A percentile compares a stretch with the other conserved stretches of the same genome.
Evolutionary conservation across 2,329 filamentous ascomycete species (phyloP).

Genomic region (Fusarium armeniacum): DNA sequence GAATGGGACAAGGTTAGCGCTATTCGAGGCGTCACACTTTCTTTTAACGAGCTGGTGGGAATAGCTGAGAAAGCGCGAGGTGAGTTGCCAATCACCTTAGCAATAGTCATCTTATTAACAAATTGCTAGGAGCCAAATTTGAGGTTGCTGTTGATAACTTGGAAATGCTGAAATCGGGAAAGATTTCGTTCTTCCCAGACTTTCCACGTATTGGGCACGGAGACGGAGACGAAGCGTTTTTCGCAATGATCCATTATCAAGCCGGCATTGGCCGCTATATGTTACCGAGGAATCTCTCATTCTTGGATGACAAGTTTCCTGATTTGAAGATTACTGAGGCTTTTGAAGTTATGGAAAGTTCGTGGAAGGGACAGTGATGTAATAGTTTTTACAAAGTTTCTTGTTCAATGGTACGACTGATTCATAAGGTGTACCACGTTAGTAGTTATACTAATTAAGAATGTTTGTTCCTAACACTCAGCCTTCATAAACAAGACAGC

Average conservation of each 20-base stretch:
- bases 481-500: rapidly evolving
- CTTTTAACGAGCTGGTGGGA: slow-evolving; percentile 32
- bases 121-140: slow-evolving; percentile 26
- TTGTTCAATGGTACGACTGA: rapidly evolving
- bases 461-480: background rate
- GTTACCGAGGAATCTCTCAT: slow-evolving; percentile 6
- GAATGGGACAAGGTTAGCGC: slow-evolving; percentile 29
- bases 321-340: slow-evolving; percentile 29
- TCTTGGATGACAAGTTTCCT: slow-evolving; percentile 30
- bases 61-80: slow-evolving; percentile 35
- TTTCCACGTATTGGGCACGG: slow-evolving; percentile 40
- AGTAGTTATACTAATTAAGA: background rate
- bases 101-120: rapidly evolving
- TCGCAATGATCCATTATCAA: slow-evolving; percentile 41
- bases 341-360: slow-evolving; percentile 38
- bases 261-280: slow-evolving; percentile 31
- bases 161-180: slow-evolving; percentile 43
- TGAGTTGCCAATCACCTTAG: background rate
- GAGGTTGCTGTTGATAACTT: slow-evolving; percentile 33
- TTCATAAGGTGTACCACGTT: background rate
- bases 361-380: slow-evolving; percentile 21
- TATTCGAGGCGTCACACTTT: slow-evolving; percentile 24
- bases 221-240: slow-evolving; percentile 38
- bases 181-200: slow-evolving; percentile 43
- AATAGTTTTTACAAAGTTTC: background rate